Evolutionary conservation across 2,329 filamentous ascomycete species (phyloP).

Genomic region (Calycina herbarum): DNA sequence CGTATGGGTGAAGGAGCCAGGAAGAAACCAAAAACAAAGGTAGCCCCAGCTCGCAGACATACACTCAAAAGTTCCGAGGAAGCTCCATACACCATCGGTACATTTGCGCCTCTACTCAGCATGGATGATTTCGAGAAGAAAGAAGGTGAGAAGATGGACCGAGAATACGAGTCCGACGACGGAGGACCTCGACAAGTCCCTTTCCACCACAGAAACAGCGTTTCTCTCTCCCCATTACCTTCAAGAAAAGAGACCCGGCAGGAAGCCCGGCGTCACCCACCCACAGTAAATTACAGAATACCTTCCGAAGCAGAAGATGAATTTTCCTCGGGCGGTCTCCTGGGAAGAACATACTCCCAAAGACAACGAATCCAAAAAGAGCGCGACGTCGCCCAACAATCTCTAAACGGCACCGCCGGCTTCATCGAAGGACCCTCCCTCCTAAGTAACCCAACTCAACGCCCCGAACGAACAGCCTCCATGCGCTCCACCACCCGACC

Average conservation of each 20-base stretch:
- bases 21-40: constrained; percentile 26
- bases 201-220: constrained; percentile 35
- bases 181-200: constrained; percentile 34
- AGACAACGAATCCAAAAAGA: constrained; percentile 42
- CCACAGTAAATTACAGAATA: constrained; percentile 29
- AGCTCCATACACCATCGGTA: constrained; percentile 62
- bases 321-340: constrained; percentile 47
- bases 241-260: constrained; percentile 21
- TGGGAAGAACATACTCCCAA: constrained; percentile 51
- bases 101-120: constrained; percentile 68
- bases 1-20: constrained; percentile 50
- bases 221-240: constrained; percentile 18
- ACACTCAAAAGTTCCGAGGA: constrained; percentile 45
- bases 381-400: constrained; percentile 20
- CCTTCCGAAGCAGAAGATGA: constrained; percentile 36
- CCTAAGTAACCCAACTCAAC: constrained; percentile 24
- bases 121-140: constrained; percentile 52
- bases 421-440: constrained; percentile 41
- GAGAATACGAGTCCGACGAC: constrained; percentile 31
- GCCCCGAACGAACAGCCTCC: constrained; percentile 32
- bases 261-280: constrained; percentile 28
- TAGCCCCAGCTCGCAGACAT: constrained; percentile 7
- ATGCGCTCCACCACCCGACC: constrained; percentile 21
- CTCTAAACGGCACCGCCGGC: neutral
- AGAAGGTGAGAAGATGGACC: constrained; percentile 5